Base-by-base conservation (phyloP, 345 rosid genomes). In the Barbarea vulgaris region DNA sequence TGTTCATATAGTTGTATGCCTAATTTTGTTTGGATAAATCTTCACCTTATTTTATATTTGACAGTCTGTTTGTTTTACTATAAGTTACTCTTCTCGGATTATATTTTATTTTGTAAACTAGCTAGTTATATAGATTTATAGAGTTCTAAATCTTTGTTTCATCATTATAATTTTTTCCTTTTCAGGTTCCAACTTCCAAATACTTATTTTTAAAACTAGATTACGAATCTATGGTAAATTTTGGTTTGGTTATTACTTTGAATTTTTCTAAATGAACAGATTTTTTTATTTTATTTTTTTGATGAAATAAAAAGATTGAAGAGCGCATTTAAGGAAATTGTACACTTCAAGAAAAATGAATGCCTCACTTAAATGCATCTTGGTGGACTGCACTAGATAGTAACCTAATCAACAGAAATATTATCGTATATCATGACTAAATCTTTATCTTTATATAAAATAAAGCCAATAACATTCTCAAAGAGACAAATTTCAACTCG, bases 261-360 rank as follows among this genome's bases (percentile, higher is more conserved):
- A n/a, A 4, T 4, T 30, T 30, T 17, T n/a, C 21, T 30, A 30
- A 56, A 17, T 18, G 9, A 15, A n/a, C 28, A 8, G 61, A 56
- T 25, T 25, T 25, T 6, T 33, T 33, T 31, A 7, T 2, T 33
- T 33, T 39, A 1, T 12, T 39, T 39, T 12, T 11, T 10, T 5
- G 14, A 44, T 34, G 50, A 56, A 34, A 31, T 27, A 52, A 46
- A 21, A 2, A 70, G 48, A 17, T 19, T 30, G 22, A 52, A 58
- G 27, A 36, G 18, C 34, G 76, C 80, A 77, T 65, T 77, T 71
- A 77, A 36, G 30, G 30, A 57, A 65, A 71, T 71, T 71, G 81
- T 71, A 51, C 81, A 71, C 42, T 64, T 71, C 81, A 70, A 77
- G 81, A 77, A 64, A 22, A 71, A 30, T 77, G 68, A 77, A 77